Evolutionary conservation across 192 early-diverging fungal genomes (phyloP).

Genomic region (Backusella westeae): DNA sequence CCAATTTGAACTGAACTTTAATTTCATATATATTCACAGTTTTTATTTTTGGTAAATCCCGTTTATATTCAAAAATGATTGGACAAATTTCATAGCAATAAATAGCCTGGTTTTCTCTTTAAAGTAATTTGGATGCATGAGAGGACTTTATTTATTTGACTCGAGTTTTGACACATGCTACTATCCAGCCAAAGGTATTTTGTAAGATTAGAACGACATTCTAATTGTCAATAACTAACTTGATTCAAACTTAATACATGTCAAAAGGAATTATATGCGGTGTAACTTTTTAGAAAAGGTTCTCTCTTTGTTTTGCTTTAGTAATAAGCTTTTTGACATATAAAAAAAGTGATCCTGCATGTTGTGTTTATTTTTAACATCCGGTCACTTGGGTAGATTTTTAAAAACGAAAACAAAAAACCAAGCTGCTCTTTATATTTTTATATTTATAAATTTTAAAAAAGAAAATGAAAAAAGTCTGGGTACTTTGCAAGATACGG

Average conservation of each 20-base stretch:
- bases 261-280: background rate
- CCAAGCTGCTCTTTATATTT: too few species aligned
- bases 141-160: background rate
- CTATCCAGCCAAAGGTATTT: conserved; percentile 6
- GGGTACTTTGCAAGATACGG: background rate
- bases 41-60: background rate
- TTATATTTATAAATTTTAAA: too few species aligned
- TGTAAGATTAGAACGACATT: background rate
- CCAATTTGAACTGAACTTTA: background rate
- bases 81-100: background rate
- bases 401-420: background rate
- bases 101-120: background rate
- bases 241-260: background rate
- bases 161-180: conserved; percentile 1
- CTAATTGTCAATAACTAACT: background rate
- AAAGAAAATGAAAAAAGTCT: background rate
- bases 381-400: background rate
- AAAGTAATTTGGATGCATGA: background rate
- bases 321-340: background rate
- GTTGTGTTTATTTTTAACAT: background rate
- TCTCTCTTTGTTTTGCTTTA: background rate
- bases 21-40: background rate
- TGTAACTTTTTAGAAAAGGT: background rate
- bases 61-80: background rate
- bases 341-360: background rate